Base-by-base conservation (phyloP, 192 early-diverging fungal genomes). In the Linnemannia exigua region DNA sequence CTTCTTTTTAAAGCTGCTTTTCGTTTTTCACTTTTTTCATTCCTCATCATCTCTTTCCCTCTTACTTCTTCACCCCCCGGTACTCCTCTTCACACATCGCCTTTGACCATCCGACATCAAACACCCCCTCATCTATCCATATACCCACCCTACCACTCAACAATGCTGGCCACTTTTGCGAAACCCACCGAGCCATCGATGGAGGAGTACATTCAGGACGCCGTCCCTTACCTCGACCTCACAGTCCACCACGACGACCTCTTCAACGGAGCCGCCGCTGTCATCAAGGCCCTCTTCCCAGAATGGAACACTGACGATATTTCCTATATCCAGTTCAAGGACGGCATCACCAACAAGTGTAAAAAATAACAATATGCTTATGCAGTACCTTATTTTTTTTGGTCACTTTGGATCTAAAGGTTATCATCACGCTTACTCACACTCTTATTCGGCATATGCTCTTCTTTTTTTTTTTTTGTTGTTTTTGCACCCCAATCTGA, bases 291-390 rank as follows among this genome's bases (percentile, higher is more conserved):
- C 14, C 81, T 95, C 19, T 96, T 96, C 81, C 92, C 92, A 19
- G 77, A 88, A 12, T 96, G 94, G 95, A 81, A 84, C 14, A 80
- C 68, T 37, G 79, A 91, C 20, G 90, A 95, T 47, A 82, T 95
- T 35, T 87, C 76, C 7, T 88, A 95, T 66, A 79, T 89, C 28
- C 92, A 96, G 77, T 95, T 90, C 90, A 95, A 94, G 80, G 95
- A 95, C 77, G 95, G 95, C 36, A 96, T 96, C 63, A 96, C 95
- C 74, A 96, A 96, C 86, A 95, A 96, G 82, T 79, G 92, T 91
- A 91, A 88, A 88, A 67, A 58, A 44, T 63, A 33, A 31, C 37
- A 48, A 44, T 25, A 74, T 47, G 35, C 8, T 25, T 22, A 31
- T 31, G 20, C n/a, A 50, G 19, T 6, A 9, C 28, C 33, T 69